phyloP scores from a whole-genome alignment of 2,329 filamentous ascomycete species.

The Meredithiella fracta region DNA sequence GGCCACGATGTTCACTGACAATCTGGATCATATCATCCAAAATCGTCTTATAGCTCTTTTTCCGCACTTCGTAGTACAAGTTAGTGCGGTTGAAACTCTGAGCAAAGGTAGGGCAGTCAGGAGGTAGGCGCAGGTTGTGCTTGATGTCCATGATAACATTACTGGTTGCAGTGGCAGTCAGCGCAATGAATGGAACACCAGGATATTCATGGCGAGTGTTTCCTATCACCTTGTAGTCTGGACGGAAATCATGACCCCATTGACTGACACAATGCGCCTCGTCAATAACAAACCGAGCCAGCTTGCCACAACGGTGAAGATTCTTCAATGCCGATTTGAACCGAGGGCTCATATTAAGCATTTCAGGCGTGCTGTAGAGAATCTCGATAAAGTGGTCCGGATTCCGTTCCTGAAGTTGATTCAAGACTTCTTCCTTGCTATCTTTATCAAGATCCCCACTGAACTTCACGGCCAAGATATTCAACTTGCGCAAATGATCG shows the following conservation, averaged over 20 bases:
- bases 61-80: slow-evolving; percentile 67
- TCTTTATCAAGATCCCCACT: slow-evolving; percentile 56
- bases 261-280: slow-evolving; percentile 99
- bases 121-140: slow-evolving; percentile 65
- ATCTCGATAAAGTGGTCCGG: slow-evolving; percentile 69
- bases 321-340: slow-evolving; percentile 50
- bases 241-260: slow-evolving; percentile 96
- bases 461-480: slow-evolving; percentile 65
- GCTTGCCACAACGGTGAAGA: slow-evolving; percentile 52
- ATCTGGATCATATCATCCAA: slow-evolving; percentile 39
- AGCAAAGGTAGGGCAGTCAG: slow-evolving; percentile 59
- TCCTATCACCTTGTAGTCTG: slow-evolving; percentile 81
- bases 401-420: slow-evolving; percentile 40
- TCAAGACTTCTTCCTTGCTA: slow-evolving; percentile 50
- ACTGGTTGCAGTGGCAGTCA: slow-evolving; percentile 87
- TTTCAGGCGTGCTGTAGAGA: slow-evolving; percentile 91
- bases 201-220: slow-evolving; percentile 55
- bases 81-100: slow-evolving; percentile 98
- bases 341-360: slow-evolving; percentile 65
- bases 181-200: slow-evolving; percentile 75
- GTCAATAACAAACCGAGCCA: slow-evolving; percentile 88
- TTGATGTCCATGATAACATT: slow-evolving; percentile 87
- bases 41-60: slow-evolving; percentile 45
- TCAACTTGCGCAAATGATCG: slow-evolving; percentile 55
- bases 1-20: slow-evolving; percentile 47